Evolutionary conservation across 2,329 filamentous ascomycete genomes (phyloP), one percentile per base, ranked within the genome.

Genomic region (Teratosphaeria pseudoeucalypti): DNA sequence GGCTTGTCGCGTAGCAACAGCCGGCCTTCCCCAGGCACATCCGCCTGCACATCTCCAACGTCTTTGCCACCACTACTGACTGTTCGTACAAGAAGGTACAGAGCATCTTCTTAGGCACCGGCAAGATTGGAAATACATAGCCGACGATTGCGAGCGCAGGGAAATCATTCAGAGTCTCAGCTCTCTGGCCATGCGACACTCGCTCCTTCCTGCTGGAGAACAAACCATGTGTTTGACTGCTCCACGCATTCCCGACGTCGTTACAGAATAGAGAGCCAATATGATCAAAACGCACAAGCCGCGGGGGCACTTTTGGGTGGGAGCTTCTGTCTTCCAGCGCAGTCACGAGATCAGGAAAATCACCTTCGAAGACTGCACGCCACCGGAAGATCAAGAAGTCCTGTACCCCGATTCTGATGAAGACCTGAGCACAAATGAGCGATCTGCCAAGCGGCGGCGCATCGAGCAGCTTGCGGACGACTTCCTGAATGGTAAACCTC

Each of bases 381-480:
- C 62, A 27, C 62, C 61, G 6, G 23, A 34, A 23, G 27, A 54
- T 32, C 39, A 53, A n/a, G 59, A 83, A 49, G 71, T 83, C 12
- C 72, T 85, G 16, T 82, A 77, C 62, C 73, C 78, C 7, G 80
- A 82, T n/a, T 82, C 82, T 6, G 84, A 87, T 54, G 76, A 83
- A 55, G 81, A 84, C 37, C 72, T 81, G 58, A 81, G 60, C 79
- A 82, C 56, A 69, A 79, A 59, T 23, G 72, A 80, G 3, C 74
- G 74, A 34, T 71, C 76, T 2, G 77, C 81, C 12, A 84, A 81
- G 68, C 78, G 77, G 29, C 71, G 75, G 26, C 78, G 82, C 61
- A 84, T 85, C 60, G 85, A 88, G 69, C 72, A 76, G 0, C 80
- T 85, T 12, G 86, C 83, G 1, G 73, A 78, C 34, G 77, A 78